Conservation (phyloP, 2,329 filamentous ascomycete species). For the Cladorrhinum sp. region DNA sequence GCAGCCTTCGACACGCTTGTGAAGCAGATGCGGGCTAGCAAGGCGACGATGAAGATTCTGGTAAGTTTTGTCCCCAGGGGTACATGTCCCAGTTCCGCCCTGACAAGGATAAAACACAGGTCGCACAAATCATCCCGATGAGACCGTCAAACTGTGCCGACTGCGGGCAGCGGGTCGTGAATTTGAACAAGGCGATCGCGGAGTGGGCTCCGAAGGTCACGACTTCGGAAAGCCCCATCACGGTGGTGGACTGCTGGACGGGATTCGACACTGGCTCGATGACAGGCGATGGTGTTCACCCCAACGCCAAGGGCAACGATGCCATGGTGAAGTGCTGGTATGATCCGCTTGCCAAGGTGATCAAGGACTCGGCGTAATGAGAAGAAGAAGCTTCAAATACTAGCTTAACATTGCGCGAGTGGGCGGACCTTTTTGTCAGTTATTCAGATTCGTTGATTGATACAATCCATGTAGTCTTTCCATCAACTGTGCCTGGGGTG, state of each 20-base stretch:
- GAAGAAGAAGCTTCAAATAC: too few relatives aligned
- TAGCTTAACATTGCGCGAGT: too few relatives aligned
- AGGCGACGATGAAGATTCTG: constrained; percentile 35
- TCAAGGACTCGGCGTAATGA: too few relatives aligned
- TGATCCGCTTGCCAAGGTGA: constrained; percentile 14
- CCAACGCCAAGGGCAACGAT: constrained; percentile 31
- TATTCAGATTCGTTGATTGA: too few relatives aligned
- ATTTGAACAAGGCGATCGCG: constrained; percentile 32
- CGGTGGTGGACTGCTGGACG: constrained; percentile 35
- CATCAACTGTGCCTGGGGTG: too few relatives aligned
- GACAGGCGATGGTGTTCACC: constrained; percentile 36
- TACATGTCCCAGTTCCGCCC: too few relatives aligned
- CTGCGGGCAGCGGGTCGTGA: constrained; percentile 27
- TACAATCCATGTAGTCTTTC: too few relatives aligned
- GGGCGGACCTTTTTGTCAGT: too few relatives aligned
- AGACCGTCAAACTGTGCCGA: constrained; percentile 28
- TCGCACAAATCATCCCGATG: constrained; percentile 35
- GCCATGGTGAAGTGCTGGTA: constrained; percentile 33
- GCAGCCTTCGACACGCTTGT: constrained; percentile 38
- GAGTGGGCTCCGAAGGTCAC: constrained; percentile 30
- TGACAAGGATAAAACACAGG: too few relatives aligned
- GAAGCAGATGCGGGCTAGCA: constrained; percentile 41
- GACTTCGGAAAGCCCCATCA: constrained; percentile 31
- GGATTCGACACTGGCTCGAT: constrained; percentile 31
- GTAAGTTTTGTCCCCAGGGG: too few relatives aligned